A percentile compares a stretch with the other conserved stretches of the same genome.
Evolutionary conservation across 163 green algal genomes (phyloP).

Genomic region (Scenedesmus sp.): DNA sequence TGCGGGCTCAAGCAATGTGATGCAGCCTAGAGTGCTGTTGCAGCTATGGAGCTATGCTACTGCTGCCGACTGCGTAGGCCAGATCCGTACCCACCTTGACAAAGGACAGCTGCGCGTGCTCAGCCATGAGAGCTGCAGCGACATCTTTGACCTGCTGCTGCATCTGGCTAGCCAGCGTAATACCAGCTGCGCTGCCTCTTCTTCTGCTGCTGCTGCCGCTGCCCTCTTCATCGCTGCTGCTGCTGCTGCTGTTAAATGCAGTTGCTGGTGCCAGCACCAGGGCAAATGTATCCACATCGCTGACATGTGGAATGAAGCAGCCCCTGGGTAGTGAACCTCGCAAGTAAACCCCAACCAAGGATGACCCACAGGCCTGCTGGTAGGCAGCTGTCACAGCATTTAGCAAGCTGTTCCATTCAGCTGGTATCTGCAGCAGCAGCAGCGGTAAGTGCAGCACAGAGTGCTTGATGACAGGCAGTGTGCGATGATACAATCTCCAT

Average conservation of each 20-base stretch:
- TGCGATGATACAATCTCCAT: not conserved
- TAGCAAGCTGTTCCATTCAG: not conserved
- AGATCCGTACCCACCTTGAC: not conserved
- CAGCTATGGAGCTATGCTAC: not conserved
- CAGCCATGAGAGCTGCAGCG: not conserved
- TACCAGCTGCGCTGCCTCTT: not conserved
- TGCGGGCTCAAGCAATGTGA: no score
- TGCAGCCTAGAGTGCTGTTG: not conserved
- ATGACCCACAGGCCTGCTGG: not conserved
- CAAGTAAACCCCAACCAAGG: constrained; percentile 49
- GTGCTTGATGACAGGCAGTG: not conserved
- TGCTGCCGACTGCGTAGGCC: not conserved
- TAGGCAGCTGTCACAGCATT: not conserved
- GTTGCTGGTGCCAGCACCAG: constrained; percentile 25
- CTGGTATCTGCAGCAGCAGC: constrained; percentile 12
- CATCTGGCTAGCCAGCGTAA: not conserved
- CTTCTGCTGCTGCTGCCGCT: not conserved
- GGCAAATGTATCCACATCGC: constrained; percentile 47
- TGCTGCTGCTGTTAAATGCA: not conserved
- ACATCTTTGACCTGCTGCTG: not conserved
- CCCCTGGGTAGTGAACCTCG: constrained; percentile 41
- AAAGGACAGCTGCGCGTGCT: not conserved
- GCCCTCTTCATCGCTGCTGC: not conserved
- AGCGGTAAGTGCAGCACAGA: not conserved
- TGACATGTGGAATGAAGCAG: constrained; percentile 31